Percentiles rank a stretch among this genome's conserved stretches.
Evolutionary conservation across 495 filamentous ascomycete genomes (phyloP).

Genomic region (Hypoxylon lenormandii): DNA sequence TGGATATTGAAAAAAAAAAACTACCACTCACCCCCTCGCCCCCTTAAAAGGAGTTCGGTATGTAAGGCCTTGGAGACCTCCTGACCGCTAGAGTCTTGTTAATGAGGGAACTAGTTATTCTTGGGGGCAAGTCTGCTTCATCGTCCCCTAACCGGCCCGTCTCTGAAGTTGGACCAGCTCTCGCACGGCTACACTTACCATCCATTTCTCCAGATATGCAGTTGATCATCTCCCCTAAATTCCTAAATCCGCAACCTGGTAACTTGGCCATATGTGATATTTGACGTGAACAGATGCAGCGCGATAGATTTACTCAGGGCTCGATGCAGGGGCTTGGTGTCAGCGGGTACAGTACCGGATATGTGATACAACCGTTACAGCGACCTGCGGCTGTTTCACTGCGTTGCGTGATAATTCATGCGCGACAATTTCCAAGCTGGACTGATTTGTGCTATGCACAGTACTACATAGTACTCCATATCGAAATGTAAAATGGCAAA

Average conservation of each 20-base stretch:
- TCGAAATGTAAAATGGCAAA: conserved; percentile 6
- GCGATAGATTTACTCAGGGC: conserved; percentile 28
- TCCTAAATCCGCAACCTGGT: conserved; percentile 21
- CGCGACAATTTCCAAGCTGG: not conserved
- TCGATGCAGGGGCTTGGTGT: conserved; percentile 36
- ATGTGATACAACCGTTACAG: conserved; percentile 49
- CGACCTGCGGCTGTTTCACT: conserved; percentile 45
- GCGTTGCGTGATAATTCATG: conserved; percentile 26
- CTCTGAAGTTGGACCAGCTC: not conserved
- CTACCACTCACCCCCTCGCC: too few relatives aligned
- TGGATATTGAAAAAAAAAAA: too few relatives aligned
- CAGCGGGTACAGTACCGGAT: conserved; percentile 35
- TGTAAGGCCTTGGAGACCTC: too few relatives aligned
- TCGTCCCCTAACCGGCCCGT: not conserved
- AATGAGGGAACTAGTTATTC: too few relatives aligned
- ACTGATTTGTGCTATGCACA: conserved; percentile 11
- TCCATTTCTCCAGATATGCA: conserved; percentile 37
- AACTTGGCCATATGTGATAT: conserved; percentile 22
- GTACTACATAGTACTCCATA: too few relatives aligned
- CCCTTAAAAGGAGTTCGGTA: too few relatives aligned
- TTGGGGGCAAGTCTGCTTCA: not conserved
- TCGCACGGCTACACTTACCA: conserved; percentile 4
- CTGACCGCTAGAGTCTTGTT: too few relatives aligned
- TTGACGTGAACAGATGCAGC: conserved; percentile 29
- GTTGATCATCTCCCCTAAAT: conserved; percentile 25